Conservation (phyloP, 371 early-diverging fungal genomes). For the Dinochytrium kinnereticum region DNA sequence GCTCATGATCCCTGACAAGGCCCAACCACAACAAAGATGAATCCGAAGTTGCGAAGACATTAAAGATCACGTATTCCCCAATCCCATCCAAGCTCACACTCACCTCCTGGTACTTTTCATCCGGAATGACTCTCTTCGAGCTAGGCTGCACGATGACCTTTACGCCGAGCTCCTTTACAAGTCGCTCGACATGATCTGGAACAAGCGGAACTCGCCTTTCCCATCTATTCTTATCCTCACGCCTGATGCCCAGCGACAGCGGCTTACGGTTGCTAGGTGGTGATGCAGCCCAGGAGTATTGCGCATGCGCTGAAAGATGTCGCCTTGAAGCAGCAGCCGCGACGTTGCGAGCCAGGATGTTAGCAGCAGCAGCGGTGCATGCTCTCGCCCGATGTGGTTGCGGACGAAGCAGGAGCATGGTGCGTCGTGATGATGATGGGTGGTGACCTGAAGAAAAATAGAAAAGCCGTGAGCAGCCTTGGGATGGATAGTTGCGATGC, state of each 20-base stretch:
- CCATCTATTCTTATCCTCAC: constrained; percentile 97
- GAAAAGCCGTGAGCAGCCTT: no score
- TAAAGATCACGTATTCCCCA: no score
- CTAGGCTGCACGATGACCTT: constrained; percentile 89
- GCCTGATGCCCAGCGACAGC: constrained; percentile 77
- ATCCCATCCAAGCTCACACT: neutral
- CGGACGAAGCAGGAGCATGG: neutral
- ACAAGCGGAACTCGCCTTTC: constrained; percentile 84
- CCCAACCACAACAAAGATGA: no score
- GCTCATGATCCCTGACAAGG: no score
- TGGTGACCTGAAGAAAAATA: no score
- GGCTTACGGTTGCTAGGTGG: neutral
- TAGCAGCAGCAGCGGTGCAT: neutral
- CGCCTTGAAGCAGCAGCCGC: neutral
- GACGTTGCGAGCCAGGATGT: neutral
- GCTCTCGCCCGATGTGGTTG: neutral
- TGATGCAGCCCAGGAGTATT: constrained; percentile 12
- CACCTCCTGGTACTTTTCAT: constrained; percentile 79
- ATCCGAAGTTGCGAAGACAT: neutral
- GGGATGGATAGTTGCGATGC: no score
- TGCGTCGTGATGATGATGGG: neutral
- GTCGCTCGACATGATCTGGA: constrained; percentile 66
- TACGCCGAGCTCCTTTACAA: constrained; percentile 82
- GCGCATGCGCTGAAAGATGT: constrained; percentile 5
- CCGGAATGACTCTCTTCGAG: constrained; percentile 86